Conservation (phyloP, 1,139 yeast species). For the Yamadazyma kanchanaburiensis region DNA sequence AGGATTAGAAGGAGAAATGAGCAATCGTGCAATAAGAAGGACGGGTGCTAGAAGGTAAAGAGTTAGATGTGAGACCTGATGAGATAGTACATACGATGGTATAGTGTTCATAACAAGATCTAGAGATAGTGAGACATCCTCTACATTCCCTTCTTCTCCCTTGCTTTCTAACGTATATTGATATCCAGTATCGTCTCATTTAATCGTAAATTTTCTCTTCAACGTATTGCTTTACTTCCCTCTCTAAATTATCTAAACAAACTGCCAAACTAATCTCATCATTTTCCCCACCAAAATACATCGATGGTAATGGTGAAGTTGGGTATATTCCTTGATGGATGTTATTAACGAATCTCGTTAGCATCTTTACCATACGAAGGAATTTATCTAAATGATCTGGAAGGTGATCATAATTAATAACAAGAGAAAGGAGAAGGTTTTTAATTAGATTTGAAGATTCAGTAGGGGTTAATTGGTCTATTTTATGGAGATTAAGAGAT, state of each 20-base stretch:
- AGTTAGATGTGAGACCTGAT: too few species aligned
- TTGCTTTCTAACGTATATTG: too few species aligned
- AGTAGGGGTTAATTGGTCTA: conserved; percentile 23
- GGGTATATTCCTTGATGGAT: conserved; percentile 22
- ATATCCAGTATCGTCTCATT: too few species aligned
- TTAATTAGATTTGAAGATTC: conserved; percentile 29
- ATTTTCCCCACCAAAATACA: conserved; percentile 1
- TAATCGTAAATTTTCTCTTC: too few species aligned
- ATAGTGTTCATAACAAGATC: too few species aligned
- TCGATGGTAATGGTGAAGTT: conserved; percentile 5
- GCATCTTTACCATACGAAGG: conserved; percentile 22
- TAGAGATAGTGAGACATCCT: too few species aligned
- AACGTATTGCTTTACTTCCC: too few species aligned
- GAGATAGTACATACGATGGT: too few species aligned
- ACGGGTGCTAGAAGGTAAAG: too few species aligned
- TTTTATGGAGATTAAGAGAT: conserved; percentile 23
- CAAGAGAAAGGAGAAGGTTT: conserved; percentile 30
- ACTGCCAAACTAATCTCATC: conserved; percentile 3
- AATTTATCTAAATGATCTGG: conserved; percentile 22
- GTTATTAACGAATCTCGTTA: conserved; percentile 25
- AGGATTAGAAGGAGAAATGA: too few species aligned
- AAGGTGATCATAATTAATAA: conserved; percentile 25
- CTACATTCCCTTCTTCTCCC: too few species aligned
- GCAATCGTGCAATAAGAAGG: too few species aligned
- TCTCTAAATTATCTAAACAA: conserved; percentile 5